Conservation (phyloP, 208 protist genomes). For the Wallacemonas rigidus region DNA sequence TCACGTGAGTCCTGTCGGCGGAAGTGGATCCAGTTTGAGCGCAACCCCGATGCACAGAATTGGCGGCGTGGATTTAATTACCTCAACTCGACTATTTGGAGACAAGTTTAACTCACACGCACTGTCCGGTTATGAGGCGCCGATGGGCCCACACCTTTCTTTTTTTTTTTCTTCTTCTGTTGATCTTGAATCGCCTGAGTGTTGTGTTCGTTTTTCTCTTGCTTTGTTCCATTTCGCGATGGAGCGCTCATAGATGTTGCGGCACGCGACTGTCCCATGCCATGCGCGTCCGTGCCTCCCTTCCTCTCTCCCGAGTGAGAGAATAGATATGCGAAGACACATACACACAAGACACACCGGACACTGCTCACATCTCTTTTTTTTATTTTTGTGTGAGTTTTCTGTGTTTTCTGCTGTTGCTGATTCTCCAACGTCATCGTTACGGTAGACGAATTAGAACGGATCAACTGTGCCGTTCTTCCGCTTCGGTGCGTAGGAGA, state of each 20-base stretch:
- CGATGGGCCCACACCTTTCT: neutral
- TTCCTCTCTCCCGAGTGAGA: no score
- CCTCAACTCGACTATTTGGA: conserved; percentile 76
- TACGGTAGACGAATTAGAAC: no score
- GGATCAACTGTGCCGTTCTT: no score
- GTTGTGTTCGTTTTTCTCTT: neutral
- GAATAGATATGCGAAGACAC: no score
- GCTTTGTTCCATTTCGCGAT: neutral
- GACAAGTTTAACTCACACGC: conserved; percentile 29
- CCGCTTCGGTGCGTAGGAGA: no score
- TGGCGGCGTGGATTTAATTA: conserved; percentile 88
- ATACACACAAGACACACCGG: no score
- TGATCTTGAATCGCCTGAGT: neutral
- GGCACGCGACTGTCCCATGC: neutral
- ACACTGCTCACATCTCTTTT: neutral
- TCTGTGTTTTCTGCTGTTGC: neutral
- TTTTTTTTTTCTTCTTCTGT: neutral
- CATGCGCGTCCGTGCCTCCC: no score
- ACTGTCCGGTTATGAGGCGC: no score
- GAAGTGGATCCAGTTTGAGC: conserved; percentile 87
- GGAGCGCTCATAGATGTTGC: neutral
- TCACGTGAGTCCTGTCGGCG: conserved; percentile 69
- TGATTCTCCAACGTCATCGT: no score
- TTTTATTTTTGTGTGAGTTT: neutral
- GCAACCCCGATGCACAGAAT: conserved; percentile 82